Percentiles rank a stretch among this genome's conserved stretches.
These are phyloP conservation scores for Hanseniaspora occidentalis DNA, from an alignment of 805 yeast species.

Conservation along the genomic window DNA sequence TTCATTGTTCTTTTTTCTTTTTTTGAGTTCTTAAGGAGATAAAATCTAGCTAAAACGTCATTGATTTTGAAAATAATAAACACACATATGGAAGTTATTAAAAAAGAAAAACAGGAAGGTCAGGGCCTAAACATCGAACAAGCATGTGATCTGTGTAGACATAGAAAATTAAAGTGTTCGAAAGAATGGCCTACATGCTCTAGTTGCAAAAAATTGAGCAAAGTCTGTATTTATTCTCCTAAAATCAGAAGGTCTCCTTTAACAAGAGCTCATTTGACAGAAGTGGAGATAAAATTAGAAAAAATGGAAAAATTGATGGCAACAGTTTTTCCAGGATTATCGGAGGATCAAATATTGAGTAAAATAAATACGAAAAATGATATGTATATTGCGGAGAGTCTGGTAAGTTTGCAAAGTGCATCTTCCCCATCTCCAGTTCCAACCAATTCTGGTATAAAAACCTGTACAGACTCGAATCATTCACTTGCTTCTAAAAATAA, in stretches of 20 bases:
- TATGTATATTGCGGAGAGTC: conserved; percentile 1
- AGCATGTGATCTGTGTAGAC: conserved; percentile 70
- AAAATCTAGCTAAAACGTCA: too few species aligned
- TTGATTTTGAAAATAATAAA: not conserved
- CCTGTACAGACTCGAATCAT: not conserved
- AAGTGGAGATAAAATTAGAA: conserved; percentile 48
- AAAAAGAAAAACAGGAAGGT: not conserved
- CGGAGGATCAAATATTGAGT: conserved; percentile 28
- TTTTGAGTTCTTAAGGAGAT: not conserved
- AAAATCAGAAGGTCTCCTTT: conserved; percentile 66
- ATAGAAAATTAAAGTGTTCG: conserved; percentile 68
- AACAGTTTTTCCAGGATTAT: conserved; percentile 33
- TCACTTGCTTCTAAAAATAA: too few species aligned
- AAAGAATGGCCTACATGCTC: conserved; percentile 66
- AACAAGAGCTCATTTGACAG: conserved; percentile 69
- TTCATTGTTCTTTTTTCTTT: not conserved
- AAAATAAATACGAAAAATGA: not conserved
- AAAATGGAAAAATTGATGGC: conserved; percentile 33
- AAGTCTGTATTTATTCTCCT: conserved; percentile 74
- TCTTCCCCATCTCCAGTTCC: not conserved
- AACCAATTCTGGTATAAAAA: not conserved
- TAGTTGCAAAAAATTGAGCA: conserved; percentile 57
- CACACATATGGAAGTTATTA: not conserved
- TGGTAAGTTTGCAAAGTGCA: conserved; percentile 1
- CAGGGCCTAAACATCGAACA: conserved; percentile 11